Evolutionary conservation across 2,329 filamentous ascomycete species (phyloP).

Genomic region (Pezicula carpinea): DNA sequence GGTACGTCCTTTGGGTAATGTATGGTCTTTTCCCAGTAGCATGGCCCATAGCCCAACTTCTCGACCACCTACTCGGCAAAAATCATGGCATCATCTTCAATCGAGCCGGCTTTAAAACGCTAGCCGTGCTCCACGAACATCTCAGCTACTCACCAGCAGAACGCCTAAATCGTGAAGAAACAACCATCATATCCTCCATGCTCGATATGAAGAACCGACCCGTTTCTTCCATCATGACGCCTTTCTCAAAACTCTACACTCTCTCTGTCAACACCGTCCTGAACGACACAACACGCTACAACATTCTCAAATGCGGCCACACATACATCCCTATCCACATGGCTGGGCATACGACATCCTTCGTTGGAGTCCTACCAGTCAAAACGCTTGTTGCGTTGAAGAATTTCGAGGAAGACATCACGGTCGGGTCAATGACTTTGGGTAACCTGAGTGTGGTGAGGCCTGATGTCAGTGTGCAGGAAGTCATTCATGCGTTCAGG

Average conservation of each 20-base stretch:
- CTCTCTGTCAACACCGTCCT: slow-evolving; percentile 86
- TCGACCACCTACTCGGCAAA: slow-evolving; percentile 85
- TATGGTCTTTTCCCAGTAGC: slow-evolving; percentile 82
- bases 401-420: slow-evolving; percentile 81
- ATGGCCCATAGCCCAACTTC: slow-evolving; percentile 89
- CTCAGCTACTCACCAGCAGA: slow-evolving; percentile 40
- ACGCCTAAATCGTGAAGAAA: slow-evolving; percentile 88
- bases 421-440: slow-evolving; percentile 80
- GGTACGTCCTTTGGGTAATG: slow-evolving; percentile 74
- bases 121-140: slow-evolving; percentile 73
- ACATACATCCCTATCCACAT: slow-evolving; percentile 90
- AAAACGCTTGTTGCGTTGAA: slow-evolving; percentile 98
- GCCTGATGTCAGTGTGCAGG: slow-evolving; percentile 87
- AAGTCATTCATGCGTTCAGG: slow-evolving; percentile 98
- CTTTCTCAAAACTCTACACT: slow-evolving; percentile 90
- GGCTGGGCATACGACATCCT: slow-evolving; percentile 73
- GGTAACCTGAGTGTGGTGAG: slow-evolving; percentile 88
- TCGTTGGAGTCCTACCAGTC: slow-evolving; percentile 91
- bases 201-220: slow-evolving; percentile 91
- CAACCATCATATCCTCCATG: slow-evolving; percentile 93
- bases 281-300: slow-evolving; percentile 87
- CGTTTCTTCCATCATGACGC: slow-evolving; percentile 92
- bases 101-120: slow-evolving; percentile 89
- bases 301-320: slow-evolving; percentile 85
- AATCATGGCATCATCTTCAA: slow-evolving; percentile 96